These are phyloP conservation scores for Lunularia cruciata DNA, from an alignment of 225 moss, liverwort and hornwort genomes.

Conservation along the genomic window DNA sequence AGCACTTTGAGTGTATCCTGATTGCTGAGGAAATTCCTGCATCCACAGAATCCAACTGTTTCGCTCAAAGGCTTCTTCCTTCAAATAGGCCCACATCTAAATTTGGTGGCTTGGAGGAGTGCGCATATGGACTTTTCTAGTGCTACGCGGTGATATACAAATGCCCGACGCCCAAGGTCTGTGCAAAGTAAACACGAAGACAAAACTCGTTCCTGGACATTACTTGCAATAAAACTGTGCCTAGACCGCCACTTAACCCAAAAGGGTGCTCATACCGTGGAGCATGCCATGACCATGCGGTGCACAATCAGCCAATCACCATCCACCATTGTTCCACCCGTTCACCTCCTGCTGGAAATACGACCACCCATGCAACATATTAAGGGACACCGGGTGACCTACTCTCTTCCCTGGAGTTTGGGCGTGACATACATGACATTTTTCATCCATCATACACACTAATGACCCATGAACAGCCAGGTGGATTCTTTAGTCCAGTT, in stretches of 20 bases:
- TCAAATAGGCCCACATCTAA: background rate
- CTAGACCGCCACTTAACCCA: conserved; percentile 38
- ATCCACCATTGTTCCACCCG: conserved; percentile 99
- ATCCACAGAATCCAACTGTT: conserved; percentile 3
- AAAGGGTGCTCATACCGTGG: conserved; percentile 87
- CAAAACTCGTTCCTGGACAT: background rate
- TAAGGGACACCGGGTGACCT: conserved; percentile 33
- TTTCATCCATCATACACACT: background rate
- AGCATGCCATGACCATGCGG: conserved; percentile 69
- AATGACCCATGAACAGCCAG: background rate
- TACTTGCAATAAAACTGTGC: conserved; percentile 7
- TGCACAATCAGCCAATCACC: conserved; percentile 76
- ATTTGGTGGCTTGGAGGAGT: no score
- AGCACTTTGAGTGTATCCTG: conserved; percentile 56
- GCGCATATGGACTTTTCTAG: background rate
- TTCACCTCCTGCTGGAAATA: conserved; percentile 95
- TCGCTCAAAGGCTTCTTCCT: background rate
- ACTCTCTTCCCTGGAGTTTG: conserved; percentile 34
- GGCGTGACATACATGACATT: conserved; percentile 7
- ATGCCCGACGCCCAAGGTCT: background rate
- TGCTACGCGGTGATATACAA: background rate
- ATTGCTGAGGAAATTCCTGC: conserved; percentile 67
- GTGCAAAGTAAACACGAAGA: background rate
- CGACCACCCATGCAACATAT: conserved; percentile 60
- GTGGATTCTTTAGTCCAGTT: background rate